A percentile compares a stretch with the other conserved stretches of the same genome.
These are phyloP conservation scores for Botrytis medusae DNA, from an alignment of 2,329 filamentous ascomycete species.

Conservation along the genomic window DNA sequence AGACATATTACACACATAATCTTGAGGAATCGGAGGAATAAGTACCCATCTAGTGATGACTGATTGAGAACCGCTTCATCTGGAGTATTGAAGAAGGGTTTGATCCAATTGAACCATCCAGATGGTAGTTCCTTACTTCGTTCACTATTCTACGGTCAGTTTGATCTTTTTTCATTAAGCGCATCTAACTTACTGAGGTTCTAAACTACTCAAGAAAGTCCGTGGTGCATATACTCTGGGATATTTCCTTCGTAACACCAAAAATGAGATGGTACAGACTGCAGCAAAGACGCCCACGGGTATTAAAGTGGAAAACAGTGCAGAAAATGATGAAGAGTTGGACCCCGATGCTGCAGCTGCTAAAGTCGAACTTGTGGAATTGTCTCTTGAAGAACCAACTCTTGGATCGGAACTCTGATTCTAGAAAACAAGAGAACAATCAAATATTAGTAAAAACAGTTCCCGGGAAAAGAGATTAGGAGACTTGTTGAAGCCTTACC, in stretches of 20 bases:
- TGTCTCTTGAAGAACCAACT: constrained; percentile 47
- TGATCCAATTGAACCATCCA: constrained; percentile 42
- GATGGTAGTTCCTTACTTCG: constrained; percentile 35
- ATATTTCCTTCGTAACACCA: constrained; percentile 49
- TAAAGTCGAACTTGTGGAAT: constrained; percentile 39
- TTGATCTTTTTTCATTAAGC: not conserved
- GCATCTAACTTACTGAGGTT: constrained; percentile 45
- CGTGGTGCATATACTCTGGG: constrained; percentile 57
- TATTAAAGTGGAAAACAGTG: constrained; percentile 52
- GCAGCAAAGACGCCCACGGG: constrained; percentile 52
- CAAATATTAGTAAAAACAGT: not conserved
- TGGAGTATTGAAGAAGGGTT: constrained; percentile 39
- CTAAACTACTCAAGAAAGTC: constrained; percentile 50
- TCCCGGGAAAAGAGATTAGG: not conserved
- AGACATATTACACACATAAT: constrained; percentile 59
- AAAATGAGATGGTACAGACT: constrained; percentile 53
- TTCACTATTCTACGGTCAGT: constrained; percentile 35
- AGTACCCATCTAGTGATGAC: constrained; percentile 64
- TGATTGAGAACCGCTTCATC: constrained; percentile 55
- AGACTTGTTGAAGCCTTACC: not conserved
- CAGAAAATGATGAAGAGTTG: constrained; percentile 45
- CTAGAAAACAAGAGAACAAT: constrained; percentile 18
- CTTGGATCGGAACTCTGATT: constrained; percentile 41
- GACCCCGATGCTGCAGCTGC: constrained; percentile 41
- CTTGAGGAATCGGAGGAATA: constrained; percentile 66